phyloP scores from a whole-genome alignment of 2,329 filamentous ascomycete genomes.

The Fusarium foetens region DNA sequence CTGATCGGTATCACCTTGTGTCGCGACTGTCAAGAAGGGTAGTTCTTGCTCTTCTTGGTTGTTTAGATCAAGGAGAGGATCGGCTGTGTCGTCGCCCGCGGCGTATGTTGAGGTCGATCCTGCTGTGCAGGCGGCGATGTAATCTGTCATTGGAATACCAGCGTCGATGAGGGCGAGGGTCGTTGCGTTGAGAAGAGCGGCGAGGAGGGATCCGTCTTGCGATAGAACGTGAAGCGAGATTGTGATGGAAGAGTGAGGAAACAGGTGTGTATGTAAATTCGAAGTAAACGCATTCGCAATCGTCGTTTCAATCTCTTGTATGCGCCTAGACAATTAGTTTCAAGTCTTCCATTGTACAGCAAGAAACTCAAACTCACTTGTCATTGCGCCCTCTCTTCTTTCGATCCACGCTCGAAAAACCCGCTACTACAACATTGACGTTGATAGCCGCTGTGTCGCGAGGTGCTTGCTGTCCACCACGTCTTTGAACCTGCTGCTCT shows the following conservation, averaged over 20 bases:
- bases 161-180: conserved; percentile 94
- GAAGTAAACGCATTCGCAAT: conserved; percentile 80
- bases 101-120: conserved; percentile 78
- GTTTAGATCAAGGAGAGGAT: conserved; percentile 84
- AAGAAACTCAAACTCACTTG: conserved; percentile 68
- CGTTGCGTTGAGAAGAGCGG: conserved; percentile 88
- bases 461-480: conserved; percentile 57
- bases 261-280: conserved; percentile 85
- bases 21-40: conserved; percentile 87
- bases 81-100: conserved; percentile 73
- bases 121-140: conserved; percentile 87
- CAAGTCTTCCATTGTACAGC: background rate
- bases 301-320: conserved; percentile 81
- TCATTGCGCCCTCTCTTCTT: conserved; percentile 80
- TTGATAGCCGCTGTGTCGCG: conserved; percentile 68
- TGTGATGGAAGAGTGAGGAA: conserved; percentile 85
- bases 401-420: conserved; percentile 88
- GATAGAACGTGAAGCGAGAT: conserved; percentile 88
- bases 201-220: conserved; percentile 89
- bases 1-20: conserved; percentile 77
- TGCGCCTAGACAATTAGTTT: conserved; percentile 66
- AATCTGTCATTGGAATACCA: conserved; percentile 93
- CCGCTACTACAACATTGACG: conserved; percentile 86
- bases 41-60: conserved; percentile 85
- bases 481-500: conserved; percentile 63